These are phyloP conservation scores for Phytopythium cucurbitacearum DNA, from an alignment of 352 stramenopile genomes.

Conservation along the genomic window DNA sequence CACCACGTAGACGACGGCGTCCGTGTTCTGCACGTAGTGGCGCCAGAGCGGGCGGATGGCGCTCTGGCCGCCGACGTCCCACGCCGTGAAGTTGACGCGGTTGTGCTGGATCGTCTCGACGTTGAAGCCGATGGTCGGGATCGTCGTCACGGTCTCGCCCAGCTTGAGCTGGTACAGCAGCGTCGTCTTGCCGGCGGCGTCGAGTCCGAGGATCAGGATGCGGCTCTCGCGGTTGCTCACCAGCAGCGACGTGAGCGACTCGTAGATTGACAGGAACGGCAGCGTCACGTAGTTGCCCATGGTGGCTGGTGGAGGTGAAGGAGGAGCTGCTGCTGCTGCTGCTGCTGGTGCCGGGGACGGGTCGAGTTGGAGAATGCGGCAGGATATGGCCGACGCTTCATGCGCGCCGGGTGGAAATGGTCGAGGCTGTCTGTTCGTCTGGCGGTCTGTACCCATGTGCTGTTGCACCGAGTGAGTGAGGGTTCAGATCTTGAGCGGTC, in stretches of 20 bases:
- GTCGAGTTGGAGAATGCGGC: slow-evolving; percentile 1
- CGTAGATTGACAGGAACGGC: slow-evolving; percentile 29
- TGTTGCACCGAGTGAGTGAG: too few relatives aligned
- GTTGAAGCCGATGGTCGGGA: slow-evolving; percentile 88
- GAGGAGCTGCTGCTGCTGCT: not conserved
- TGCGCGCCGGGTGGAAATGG: too few relatives aligned
- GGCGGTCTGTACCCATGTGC: too few relatives aligned
- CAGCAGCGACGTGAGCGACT: slow-evolving; percentile 23
- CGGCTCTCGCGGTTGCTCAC: slow-evolving; percentile 28
- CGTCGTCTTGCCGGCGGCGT: slow-evolving; percentile 96
- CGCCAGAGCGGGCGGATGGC: slow-evolving; percentile 50
- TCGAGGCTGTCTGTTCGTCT: too few relatives aligned
- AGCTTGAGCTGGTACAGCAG: slow-evolving; percentile 91
- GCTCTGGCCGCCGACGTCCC: slow-evolving; percentile 73
- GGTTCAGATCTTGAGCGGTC: too few relatives aligned
- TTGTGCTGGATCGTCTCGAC: slow-evolving; percentile 74
- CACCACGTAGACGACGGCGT: slow-evolving; percentile 84
- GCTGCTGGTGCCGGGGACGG: not conserved
- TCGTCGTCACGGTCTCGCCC: slow-evolving; percentile 58
- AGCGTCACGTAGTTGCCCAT: slow-evolving; percentile 49
- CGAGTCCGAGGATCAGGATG: slow-evolving; percentile 90
- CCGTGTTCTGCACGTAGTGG: slow-evolving; percentile 60
- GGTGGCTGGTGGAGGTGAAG: not conserved
- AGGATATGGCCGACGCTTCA: too few relatives aligned
- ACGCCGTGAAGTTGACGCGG: slow-evolving; percentile 75